These are phyloP conservation scores for Myxozyma lipomycoides DNA, from an alignment of 805 yeast genomes.

Conservation along the genomic window DNA sequence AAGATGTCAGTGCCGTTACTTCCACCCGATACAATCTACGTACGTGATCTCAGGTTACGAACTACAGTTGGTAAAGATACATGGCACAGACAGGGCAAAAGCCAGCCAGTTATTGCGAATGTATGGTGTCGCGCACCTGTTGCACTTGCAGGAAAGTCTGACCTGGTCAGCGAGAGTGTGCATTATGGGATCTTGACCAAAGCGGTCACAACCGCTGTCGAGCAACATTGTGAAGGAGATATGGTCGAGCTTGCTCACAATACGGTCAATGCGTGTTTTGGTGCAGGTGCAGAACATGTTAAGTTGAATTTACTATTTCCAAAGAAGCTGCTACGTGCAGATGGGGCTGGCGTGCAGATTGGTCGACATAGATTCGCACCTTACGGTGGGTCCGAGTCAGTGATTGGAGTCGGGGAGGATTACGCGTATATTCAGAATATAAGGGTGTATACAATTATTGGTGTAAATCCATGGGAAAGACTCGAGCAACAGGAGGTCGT, in stretches of 20 bases:
- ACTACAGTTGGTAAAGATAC: slow-evolving; percentile 29
- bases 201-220: slow-evolving; percentile 52
- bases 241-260: slow-evolving; percentile 43
- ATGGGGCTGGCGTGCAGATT: slow-evolving; percentile 44
- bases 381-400: slow-evolving; percentile 10
- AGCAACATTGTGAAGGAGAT: slow-evolving; percentile 38
- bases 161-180: slow-evolving; percentile 75
- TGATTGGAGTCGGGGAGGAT: slow-evolving; percentile 30
- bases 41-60: slow-evolving; percentile 53
- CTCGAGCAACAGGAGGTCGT: slow-evolving; percentile 71
- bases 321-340: slow-evolving; percentile 59
- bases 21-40: slow-evolving; percentile 18
- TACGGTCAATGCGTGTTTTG: slow-evolving; percentile 46
- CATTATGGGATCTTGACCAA: slow-evolving; percentile 84
- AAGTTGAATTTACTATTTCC: slow-evolving; percentile 44
- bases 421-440: slow-evolving; percentile 48
- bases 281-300: slow-evolving; percentile 48
- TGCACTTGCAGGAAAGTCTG: slow-evolving; percentile 67
- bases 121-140: slow-evolving; percentile 55
- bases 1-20: slow-evolving; percentile 21
- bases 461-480: slow-evolving; percentile 89
- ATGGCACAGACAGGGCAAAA: slow-evolving; percentile 33
- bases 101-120: slow-evolving; percentile 63
- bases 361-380: slow-evolving; percentile 34
- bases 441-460: slow-evolving; percentile 71